Evolutionary conservation across 2,329 filamentous ascomycete genomes (phyloP), one percentile per base, ranked within the genome.

Genomic region (Pseudogymnoascus sp.): DNA sequence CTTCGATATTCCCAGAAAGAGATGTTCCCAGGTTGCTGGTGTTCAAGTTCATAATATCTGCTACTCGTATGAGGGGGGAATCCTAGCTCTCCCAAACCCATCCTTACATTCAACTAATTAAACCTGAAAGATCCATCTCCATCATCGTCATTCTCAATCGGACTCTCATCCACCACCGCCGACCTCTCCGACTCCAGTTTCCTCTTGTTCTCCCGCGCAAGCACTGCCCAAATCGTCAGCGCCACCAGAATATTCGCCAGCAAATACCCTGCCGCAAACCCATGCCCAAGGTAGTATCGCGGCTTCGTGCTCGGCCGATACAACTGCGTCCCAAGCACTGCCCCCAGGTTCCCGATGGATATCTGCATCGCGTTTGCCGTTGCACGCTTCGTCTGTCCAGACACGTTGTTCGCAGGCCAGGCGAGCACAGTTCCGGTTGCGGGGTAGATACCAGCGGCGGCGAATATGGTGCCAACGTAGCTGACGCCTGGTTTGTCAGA

Each of bases 371-470:
- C 87, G 59, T 86, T 89, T 2, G 84, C 84, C 3, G 86, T 84
- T 0, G 84, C 85, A 0, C 87, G 79, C 73, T 90, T 90, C 0
- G 85, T 88, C 73, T 89, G 86, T 0, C 86, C 85, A 0, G 84
- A 86, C 0, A 90, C 84, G 64, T 90, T 90, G 71, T 88, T 88
- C 1, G 87, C 86, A 0, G 86, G 85, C 87, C 87, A 90, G 0
- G 83, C 85, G 0, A 90, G 76, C 0, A 85, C 82, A 2, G 89
- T 79, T 0, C 85, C 85, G 0, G 80, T 82, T 0, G 84, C 81
- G 0, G 86, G 86, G 70, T 88, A 90, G 66, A 90, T 89, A 0
- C 87, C 87, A 0, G 80, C 84, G 0, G 84, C 84, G 0, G 84
- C 84, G 65, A 89, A 82, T 70, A 88, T 83, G 0, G 82, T 85